Evolutionary conservation across 2,329 filamentous ascomycete genomes (phyloP), one percentile per base, ranked within the genome.

Genomic region (Penicillium thymicola): DNA sequence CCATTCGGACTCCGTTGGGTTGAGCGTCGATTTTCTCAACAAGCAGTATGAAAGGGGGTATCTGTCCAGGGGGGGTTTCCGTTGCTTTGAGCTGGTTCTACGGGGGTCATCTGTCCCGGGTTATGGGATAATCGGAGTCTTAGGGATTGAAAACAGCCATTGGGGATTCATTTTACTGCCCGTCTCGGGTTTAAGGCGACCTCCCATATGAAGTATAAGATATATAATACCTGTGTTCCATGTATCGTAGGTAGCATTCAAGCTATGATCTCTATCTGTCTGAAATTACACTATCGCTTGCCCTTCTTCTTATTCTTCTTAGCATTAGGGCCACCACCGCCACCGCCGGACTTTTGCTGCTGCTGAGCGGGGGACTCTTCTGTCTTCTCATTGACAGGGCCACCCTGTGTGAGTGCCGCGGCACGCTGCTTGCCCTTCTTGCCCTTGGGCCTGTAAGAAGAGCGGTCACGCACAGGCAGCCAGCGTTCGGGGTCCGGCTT

Each of bases 361-460:
- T 69, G 68, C 61, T 73, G 72, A 38, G 67, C 58, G 30, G 68
- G 61, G 25, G 69, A 62, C 85, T 77, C 56, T 79, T 88, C 79
- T 82, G 85, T 71, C 49, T 89, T 88, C 61, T 92, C 90, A 66
- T 82, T 86, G 23, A 91, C 89, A 13, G 88, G 77, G 47, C 92
- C 93, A 59, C 94, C 94, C 73, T 97, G 94, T 9, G 90, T 97
- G 40, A 87, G 79, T 64, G 90, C 89, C 59, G 82, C 80, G 5
- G 85, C 87, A 76, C 88, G 89, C 82, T 92, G 88, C 81, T 91
- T 93, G 54, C 90, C 90, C 81, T 96, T 96, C 79, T 89, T 92
- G 6, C 92, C 92, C 78, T 94, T 96, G 8, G 92, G 92, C 46
- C 89, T 81, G 75, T 96, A 99, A 40, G 86, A 89, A 65, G 89